These are phyloP conservation scores for Neurospora sublineolata DNA, from an alignment of 495 filamentous ascomycete genomes.

Conservation along the genomic window DNA sequence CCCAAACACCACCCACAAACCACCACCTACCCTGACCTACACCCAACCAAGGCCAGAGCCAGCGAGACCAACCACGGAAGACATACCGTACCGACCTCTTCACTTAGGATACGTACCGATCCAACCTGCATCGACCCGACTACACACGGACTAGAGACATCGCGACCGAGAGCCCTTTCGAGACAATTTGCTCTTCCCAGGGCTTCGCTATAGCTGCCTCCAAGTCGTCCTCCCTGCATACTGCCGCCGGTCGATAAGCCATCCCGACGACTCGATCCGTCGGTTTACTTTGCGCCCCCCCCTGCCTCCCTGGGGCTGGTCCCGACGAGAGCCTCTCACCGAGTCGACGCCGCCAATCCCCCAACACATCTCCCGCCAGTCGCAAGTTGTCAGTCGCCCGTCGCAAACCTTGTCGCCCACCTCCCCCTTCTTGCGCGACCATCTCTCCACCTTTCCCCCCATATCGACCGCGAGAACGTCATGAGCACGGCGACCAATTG, in stretches of 20 bases:
- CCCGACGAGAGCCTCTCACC: neutral
- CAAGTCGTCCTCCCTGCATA: neutral
- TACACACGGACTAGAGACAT: neutral
- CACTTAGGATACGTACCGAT: neutral
- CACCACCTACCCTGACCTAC: neutral
- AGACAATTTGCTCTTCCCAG: neutral
- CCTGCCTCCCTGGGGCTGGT: neutral
- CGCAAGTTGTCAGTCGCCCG: neutral
- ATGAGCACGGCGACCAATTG: conserved; percentile 25
- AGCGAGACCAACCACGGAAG: neutral
- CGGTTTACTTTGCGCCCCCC: neutral
- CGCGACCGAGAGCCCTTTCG: neutral
- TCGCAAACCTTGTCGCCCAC: neutral
- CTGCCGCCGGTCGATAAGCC: neutral
- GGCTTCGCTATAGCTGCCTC: neutral
- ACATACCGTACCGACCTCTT: neutral
- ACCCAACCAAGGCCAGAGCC: neutral
- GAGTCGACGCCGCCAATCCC: neutral
- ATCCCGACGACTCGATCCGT: neutral
- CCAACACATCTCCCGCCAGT: neutral
- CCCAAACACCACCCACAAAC: neutral
- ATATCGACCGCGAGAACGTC: neutral
- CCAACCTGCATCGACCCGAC: neutral
- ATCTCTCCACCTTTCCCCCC: neutral
- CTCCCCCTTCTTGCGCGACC: neutral